phyloP scores from a whole-genome alignment of 2,329 filamentous ascomycete species.

The Sclerotinia sclerotiorum region DNA sequence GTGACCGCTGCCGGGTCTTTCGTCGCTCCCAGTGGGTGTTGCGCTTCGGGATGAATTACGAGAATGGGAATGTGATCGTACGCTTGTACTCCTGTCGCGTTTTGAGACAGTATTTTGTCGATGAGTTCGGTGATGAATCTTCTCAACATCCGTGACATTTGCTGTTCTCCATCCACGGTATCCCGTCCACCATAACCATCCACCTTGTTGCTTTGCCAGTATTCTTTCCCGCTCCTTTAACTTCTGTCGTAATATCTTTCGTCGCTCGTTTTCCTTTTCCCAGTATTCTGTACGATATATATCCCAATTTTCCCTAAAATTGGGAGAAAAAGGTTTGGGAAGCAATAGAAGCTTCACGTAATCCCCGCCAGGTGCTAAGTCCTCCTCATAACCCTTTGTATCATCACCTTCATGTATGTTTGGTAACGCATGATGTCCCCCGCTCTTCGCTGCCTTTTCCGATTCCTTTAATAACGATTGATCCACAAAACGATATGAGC shows the following conservation, averaged over 20 bases:
- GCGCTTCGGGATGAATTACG: slow-evolving; percentile 41
- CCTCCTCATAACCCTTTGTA: slow-evolving; percentile 74
- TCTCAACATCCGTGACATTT: slow-evolving; percentile 38
- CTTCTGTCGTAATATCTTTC: slow-evolving; percentile 68
- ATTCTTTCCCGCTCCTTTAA: slow-evolving; percentile 68
- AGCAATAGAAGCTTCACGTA: slow-evolving; percentile 87
- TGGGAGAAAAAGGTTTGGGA: slow-evolving; percentile 91
- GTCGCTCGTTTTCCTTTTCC: slow-evolving; percentile 92
- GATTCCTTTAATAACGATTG: slow-evolving; percentile 58
- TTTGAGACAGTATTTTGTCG: slow-evolving; percentile 32
- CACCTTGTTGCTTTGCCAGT: slow-evolving; percentile 64
- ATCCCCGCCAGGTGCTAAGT: slow-evolving; percentile 85
- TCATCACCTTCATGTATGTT: slow-evolving; percentile 57
- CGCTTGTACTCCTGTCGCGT: slow-evolving; percentile 37
- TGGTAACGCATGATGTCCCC: slow-evolving; percentile 43
- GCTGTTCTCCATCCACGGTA: slow-evolving; percentile 55
- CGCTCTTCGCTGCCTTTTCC: slow-evolving; percentile 57
- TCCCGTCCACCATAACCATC: slow-evolving; percentile 85
- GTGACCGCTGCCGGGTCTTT: slow-evolving; percentile 28
- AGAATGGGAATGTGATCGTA: slow-evolving; percentile 39
- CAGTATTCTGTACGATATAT: slow-evolving; percentile 92
- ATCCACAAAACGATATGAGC: slow-evolving; percentile 76
- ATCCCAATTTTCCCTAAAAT: slow-evolving; percentile 97
- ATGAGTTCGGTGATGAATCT: slow-evolving; percentile 34
- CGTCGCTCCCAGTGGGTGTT: slow-evolving; percentile 40